These are phyloP conservation scores for Botrytis medusae DNA, from an alignment of 2,329 filamentous ascomycete genomes.

Conservation along the genomic window DNA sequence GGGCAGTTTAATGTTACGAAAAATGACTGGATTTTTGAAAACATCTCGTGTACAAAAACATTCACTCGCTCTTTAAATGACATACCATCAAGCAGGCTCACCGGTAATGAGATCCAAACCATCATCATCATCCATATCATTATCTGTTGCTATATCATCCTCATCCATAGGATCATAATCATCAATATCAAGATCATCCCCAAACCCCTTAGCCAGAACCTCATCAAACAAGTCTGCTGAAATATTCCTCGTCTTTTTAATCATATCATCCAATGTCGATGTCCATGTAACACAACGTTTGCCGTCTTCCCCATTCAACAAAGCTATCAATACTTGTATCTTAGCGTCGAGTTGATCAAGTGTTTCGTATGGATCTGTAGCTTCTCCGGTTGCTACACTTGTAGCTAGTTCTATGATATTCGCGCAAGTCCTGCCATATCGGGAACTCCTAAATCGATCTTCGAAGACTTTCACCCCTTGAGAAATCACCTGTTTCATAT, in stretches of 20 bases:
- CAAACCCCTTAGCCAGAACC: fast-evolving
- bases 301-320: background rate
- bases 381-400: background rate
- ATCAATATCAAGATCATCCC: too few relatives aligned
- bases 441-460: background rate
- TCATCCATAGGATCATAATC: background rate
- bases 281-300: background rate
- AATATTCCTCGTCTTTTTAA: background rate
- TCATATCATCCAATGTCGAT: background rate
- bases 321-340: background rate
- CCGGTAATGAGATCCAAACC: background rate
- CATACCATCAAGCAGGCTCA: background rate
- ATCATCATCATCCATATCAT: background rate
- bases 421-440: background rate
- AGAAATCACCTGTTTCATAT: background rate
- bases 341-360: background rate
- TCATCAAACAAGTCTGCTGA: background rate
- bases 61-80: background rate
- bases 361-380: too few relatives aligned
- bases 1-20: background rate
- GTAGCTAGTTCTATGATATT: background rate
- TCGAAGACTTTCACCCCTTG: background rate
- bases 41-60: background rate
- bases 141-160: background rate
- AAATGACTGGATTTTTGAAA: background rate